Evolutionary conservation across 495 filamentous ascomycete genomes (phyloP).

Genomic region (Neurospora pannonica): DNA sequence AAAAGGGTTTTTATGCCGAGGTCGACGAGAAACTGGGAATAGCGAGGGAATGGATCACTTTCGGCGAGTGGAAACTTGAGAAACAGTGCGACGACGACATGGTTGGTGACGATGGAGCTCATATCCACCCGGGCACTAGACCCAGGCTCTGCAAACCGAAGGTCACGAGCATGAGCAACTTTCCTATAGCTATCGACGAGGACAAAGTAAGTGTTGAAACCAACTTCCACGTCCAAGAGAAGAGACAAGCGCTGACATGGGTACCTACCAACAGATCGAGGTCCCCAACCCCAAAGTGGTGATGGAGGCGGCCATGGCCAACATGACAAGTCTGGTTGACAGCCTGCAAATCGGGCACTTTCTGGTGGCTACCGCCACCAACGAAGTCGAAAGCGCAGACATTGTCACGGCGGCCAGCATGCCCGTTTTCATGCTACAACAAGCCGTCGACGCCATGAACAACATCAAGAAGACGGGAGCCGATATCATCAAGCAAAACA

Average conservation of each 20-base stretch:
- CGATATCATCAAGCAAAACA: not conserved
- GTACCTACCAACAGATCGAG: not conserved
- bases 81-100: not conserved
- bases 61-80: not conserved
- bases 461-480: slow-evolving; percentile 1
- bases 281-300: not conserved
- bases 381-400: not conserved
- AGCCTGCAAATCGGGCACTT: not conserved
- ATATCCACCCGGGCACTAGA: not conserved
- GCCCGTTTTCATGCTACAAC: not conserved
- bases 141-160: too few relatives aligned
- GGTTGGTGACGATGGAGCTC: not conserved
- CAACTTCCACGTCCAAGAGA: too few relatives aligned
- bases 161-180: not conserved
- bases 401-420: not conserved
- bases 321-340: not conserved
- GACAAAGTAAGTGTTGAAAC: not conserved
- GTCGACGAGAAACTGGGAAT: not conserved
- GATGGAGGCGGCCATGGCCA: not conserved
- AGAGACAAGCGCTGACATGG: not conserved
- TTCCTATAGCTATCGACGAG: not conserved
- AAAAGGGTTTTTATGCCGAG: not conserved
- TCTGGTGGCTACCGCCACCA: not conserved
- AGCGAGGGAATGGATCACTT: not conserved
- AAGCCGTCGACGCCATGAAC: slow-evolving; percentile 3